Conservation (phyloP, 2,329 filamentous ascomycete species). For the Trichoderma endophyticum region DNA sequence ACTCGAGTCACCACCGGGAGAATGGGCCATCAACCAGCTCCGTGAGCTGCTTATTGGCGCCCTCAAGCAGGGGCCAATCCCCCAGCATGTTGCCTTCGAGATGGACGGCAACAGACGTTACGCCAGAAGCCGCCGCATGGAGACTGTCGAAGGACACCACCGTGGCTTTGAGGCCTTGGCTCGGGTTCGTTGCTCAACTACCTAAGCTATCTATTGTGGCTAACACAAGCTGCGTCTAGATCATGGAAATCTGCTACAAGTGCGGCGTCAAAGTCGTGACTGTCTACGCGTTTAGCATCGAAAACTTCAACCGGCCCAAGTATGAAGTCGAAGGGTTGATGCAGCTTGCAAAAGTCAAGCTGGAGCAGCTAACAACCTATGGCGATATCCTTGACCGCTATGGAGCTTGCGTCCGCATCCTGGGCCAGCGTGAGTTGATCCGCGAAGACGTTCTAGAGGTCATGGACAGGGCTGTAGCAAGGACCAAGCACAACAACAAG, state of each 20-base stretch:
- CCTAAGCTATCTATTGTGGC: neutral
- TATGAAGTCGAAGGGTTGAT: constrained; percentile 96
- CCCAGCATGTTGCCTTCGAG: constrained; percentile 95
- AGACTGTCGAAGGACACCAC: constrained; percentile 95
- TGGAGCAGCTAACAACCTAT: constrained; percentile 87
- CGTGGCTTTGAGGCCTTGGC: constrained; percentile 93
- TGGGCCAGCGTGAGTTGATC: constrained; percentile 81
- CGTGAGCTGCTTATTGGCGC: constrained; percentile 85
- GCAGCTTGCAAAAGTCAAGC: constrained; percentile 95
- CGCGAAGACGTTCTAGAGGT: constrained; percentile 84
- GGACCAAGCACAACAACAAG: constrained; percentile 85
- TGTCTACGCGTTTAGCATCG: constrained; percentile 97
- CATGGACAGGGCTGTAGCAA: constrained; percentile 78
- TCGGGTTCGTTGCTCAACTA: constrained; percentile 55
- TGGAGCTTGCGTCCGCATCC: constrained; percentile 78
- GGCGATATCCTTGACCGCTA: constrained; percentile 91
- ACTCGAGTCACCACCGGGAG: constrained; percentile 81
- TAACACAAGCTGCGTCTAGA: constrained; percentile 44
- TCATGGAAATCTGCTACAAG: constrained; percentile 97
- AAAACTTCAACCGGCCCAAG: constrained; percentile 96
- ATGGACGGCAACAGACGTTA: constrained; percentile 98
- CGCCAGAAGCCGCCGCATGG: constrained; percentile 84
- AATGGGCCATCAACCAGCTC: constrained; percentile 78
- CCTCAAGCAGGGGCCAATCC: constrained; percentile 84
- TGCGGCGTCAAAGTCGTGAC: constrained; percentile 95